Base-by-base conservation (phyloP, 768 basidiomycete genomes). In the Asterophora lycoperdoides region DNA sequence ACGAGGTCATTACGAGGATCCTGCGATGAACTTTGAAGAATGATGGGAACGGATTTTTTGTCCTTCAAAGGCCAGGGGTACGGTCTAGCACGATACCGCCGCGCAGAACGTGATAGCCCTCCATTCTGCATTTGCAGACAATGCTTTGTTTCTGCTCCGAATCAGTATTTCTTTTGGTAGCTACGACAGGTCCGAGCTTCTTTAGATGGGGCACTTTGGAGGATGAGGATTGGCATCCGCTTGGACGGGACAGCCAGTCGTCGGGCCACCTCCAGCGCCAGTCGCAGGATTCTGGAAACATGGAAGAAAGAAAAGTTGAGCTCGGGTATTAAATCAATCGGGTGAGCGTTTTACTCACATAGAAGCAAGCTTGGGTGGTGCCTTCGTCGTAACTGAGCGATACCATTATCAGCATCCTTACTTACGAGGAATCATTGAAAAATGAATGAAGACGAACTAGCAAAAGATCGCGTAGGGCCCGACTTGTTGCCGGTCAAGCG, bases 171-270 rank as follows among this genome's bases (percentile, higher is more conserved):
- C 23, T 23, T 6, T 23, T 23, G 23, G 23, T 23, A 23, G 6
- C 23, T 23, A 23, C 23, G 23, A 23, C 23, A 23, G 33, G 9
- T 34, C 33, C n/a, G 37, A n/a, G n/a, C 38, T 1, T 11, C 19
- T 20, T 48, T 34, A 54, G 28, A 55, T 28, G 33, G 58, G 56
- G 48, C 56, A 57, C 23, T 52, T 59, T 4, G 60, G 51, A 18
- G 58, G 59, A 38, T 57, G 59, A n/a, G 54, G 58, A 41, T 60
- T 59, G 2, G 46, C 10, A 7, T 42, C 37, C 4, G 55, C 58
- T 38, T 48, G 41, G 5, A 41, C 18, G 9, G 55, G 55, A 46
- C 58, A 59, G 18, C 57, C 54, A 18, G 37, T 29, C 9, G 53
- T 37, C 14, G 54, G 43, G 17, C 51, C 51, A 36, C 51, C 41